These are phyloP conservation scores for Thuja plicata DNA, from an alignment of 83 land plant species.

Conservation along the genomic window DNA sequence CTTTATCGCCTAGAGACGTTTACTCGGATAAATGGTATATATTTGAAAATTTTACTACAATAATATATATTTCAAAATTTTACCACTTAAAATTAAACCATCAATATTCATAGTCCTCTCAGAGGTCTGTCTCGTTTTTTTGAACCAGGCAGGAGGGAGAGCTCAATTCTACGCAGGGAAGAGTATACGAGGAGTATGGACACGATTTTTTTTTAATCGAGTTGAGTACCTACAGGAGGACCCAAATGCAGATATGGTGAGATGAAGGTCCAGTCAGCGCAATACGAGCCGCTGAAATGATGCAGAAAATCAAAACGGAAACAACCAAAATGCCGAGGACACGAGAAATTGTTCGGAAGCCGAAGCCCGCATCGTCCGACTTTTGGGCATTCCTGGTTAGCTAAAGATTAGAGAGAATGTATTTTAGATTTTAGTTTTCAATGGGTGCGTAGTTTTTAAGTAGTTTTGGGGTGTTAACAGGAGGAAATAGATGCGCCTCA, in stretches of 20 bases:
- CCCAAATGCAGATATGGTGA: neutral
- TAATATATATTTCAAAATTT: neutral
- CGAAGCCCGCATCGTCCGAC: neutral
- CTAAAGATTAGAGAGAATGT: neutral
- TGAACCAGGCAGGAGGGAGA: neutral
- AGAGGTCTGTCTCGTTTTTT: neutral
- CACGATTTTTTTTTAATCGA: neutral
- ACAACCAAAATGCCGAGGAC: neutral
- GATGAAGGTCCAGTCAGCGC: neutral
- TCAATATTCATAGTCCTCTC: neutral
- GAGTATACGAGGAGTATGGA: neutral
- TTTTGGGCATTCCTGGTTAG: conserved; percentile 5
- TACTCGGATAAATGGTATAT: too few species aligned
- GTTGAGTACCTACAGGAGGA: neutral
- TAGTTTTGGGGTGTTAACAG: neutral
- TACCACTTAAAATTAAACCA: neutral
- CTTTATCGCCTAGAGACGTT: too few species aligned
- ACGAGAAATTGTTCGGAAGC: neutral
- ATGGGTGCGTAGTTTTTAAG: neutral
- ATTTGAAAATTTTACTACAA: neutral
- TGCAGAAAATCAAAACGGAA: neutral
- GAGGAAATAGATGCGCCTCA: conserved; percentile 1
- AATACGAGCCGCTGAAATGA: neutral
- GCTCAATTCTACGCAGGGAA: neutral
- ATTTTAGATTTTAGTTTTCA: neutral